Base-by-base conservation (phyloP, 352 stramenopile genomes). In the Phytophthora colocasiae region DNA sequence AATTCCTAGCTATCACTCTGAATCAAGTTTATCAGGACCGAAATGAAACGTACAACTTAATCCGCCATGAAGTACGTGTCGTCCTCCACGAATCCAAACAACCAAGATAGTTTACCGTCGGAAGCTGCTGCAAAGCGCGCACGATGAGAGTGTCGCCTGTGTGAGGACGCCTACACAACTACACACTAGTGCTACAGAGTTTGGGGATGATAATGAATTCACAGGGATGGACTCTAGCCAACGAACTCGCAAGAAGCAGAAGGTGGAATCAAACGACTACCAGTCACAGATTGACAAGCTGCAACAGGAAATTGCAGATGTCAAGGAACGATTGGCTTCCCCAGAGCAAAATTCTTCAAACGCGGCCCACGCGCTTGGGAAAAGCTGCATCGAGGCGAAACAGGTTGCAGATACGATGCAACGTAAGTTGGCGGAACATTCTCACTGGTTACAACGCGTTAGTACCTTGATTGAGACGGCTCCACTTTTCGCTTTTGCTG, bases 401-500 rank as follows among this genome's bases (percentile, higher is more conserved):
- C 55, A 79, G 36, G 71, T 52, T 2, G 62, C 75, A 2, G 57
- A 36, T 1, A 83, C 72, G 9, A 53, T 91, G 31, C 72, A 66
- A 17, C 60, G 67, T 4, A 89, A 90, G 53, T 58, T 92, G 24
- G 67, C 65, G 0, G 78, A 85, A 15, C 84, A 92, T 63, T 29
- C 52, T 0, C 46, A 71, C 9, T 92, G 84, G 84, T 52, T 87
- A 26, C 66, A 77, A 24, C 71, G 69, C 29, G 43, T 91, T 12
- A 75, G 68, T 22, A 81, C 66, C 12, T 58, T 91, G 24, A 78
- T 92, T 52, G 77, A 77, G 34, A 69, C 68, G 6, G 74, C 84
- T 26, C 84, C 84, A 15, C 55, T 92, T 10, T 59, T 90, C 12
- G 60, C 84, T 8, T 75, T 70, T 24, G 71, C 49, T 36, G 41